Evolutionary conservation across 192 early-diverging fungal genomes (phyloP), one percentile per base, ranked within the genome.

Genomic region (Gonapodya sp.): DNA sequence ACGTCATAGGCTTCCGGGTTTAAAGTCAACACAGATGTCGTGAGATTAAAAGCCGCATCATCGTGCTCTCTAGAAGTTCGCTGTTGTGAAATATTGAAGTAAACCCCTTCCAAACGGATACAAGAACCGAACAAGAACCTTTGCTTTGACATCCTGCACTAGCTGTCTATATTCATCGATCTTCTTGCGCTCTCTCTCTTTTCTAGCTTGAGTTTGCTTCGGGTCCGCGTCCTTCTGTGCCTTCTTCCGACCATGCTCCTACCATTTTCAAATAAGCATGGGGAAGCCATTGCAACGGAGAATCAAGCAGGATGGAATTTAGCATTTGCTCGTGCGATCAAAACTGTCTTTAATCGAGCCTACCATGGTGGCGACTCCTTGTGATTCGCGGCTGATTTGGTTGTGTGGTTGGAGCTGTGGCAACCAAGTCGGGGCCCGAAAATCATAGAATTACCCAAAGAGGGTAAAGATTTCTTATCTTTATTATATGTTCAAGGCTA

Each of bases 1-100:
- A 94, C 89, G 0, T 96, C 93, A 84, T 99, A 98, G 72, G 91
- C 93, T 83, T 98, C 98, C 2, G 96, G 95, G 87, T 96, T 98
- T 78, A 89, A 83, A 35, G 88, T 87, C 0, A 99, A 86, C 18
- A 98, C 87, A 24, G 86, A 83, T 31, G 92, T 91, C 32, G 94
- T 97, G 8, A 89, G 78, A 1, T 79, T 81, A 1, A 98, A 85
- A 0, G 94, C 87, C 0, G 91, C 89, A 0, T 81, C 75, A 78
- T 86, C 80, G 0, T 34, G 30, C 31, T 84, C 84, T 30, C 34
- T 30, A 24, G 75, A 16, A 79, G 73, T 72, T 72, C 35, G 32
- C 78, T 83, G 2, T 16, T 30, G 31, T 31, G 32, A 0, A 77
- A 33, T 32, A 85, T 36, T 18, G 36, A 80, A 31, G 2, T 18